These are phyloP conservation scores for Nemania sp. DNA, from an alignment of 2,329 filamentous ascomycete genomes.

Conservation along the genomic window DNA sequence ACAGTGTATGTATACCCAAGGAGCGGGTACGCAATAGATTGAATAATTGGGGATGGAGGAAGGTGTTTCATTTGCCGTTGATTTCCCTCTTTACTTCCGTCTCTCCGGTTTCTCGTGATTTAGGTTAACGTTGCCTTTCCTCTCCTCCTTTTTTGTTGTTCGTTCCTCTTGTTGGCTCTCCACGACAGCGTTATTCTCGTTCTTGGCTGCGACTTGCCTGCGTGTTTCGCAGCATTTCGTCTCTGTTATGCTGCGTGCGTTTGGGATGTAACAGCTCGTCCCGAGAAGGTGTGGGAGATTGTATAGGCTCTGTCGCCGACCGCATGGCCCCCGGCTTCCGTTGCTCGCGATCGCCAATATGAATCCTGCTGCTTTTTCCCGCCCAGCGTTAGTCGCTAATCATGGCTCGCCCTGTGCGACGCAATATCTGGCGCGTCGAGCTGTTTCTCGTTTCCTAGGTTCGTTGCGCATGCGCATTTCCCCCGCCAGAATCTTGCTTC, in stretches of 20 bases:
- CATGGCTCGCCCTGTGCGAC: constrained; percentile 34
- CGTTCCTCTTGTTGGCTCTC: neutral
- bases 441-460: constrained; percentile 38
- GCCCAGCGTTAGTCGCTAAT: constrained; percentile 38
- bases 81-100: neutral
- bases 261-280: constrained; percentile 24
- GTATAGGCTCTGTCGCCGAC: constrained; percentile 24
- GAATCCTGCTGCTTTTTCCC: constrained; percentile 35
- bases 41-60: too few relatives aligned
- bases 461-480: constrained; percentile 22
- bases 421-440: constrained; percentile 32
- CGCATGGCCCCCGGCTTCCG: constrained; percentile 32
- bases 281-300: constrained; percentile 32
- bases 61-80: too few relatives aligned
- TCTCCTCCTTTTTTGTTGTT: neutral
- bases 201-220: neutral
- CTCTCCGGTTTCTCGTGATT: constrained; percentile 6
- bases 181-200: neutral
- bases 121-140: neutral
- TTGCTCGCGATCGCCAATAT: constrained; percentile 30
- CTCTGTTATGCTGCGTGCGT: constrained; percentile 1
- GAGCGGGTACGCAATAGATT: too few relatives aligned
- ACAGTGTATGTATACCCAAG: too few relatives aligned
- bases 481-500: constrained; percentile 8
- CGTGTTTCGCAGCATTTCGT: neutral